Base-by-base conservation (phyloP, 106 monocot genomes). In the Dioscorea alata region DNA sequence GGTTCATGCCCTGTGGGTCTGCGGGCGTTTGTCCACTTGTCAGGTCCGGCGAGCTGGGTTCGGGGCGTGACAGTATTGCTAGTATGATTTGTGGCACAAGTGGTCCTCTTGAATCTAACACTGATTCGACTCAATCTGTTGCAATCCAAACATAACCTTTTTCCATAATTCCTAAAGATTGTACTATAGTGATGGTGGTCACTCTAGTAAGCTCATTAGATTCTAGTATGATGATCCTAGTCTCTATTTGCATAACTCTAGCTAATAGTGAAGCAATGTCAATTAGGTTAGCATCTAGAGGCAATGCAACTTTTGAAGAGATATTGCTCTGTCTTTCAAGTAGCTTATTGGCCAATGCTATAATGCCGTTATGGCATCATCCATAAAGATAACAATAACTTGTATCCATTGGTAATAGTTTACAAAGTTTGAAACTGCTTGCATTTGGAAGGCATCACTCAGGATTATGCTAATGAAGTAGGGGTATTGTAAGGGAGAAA, bases 101-200 rank as follows among this genome's bases (percentile, higher is more conserved):
- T 16, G 65, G 16, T 22, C 18, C 17, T 2, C 12, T n/a, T 12
- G 65, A 65, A 65, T 65, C 65, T 13, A 65, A 32, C 10, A 65
- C 0, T 6, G 65, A 6, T 8, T 35, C 12, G 10, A 65, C 5
- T 48, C 65, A 65, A 19, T 35, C 42, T 13, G 65, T 65, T 10
- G 65, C 65, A 19, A 65, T 65, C 65, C 65, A 65, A 2, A 65
- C 65, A 65, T 48, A 65, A 2, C 65, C 65, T 7, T 64, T 64
- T 12, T 12, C 6, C 65, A 48, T 65, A 35, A 65, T 65, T 19
- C 48, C 42, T 48, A 65, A 48, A 16, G 24, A 48, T 8, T 65
- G 13, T 15, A 48, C 65, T 19, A 65, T 20, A 15, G 65, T 48
- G 8, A 65, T 48, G 18, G 48, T 20, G 0, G 8, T 20, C 12